Base-by-base conservation (phyloP, 352 stramenopile species). In the Globisporangium heterothallicum region DNA sequence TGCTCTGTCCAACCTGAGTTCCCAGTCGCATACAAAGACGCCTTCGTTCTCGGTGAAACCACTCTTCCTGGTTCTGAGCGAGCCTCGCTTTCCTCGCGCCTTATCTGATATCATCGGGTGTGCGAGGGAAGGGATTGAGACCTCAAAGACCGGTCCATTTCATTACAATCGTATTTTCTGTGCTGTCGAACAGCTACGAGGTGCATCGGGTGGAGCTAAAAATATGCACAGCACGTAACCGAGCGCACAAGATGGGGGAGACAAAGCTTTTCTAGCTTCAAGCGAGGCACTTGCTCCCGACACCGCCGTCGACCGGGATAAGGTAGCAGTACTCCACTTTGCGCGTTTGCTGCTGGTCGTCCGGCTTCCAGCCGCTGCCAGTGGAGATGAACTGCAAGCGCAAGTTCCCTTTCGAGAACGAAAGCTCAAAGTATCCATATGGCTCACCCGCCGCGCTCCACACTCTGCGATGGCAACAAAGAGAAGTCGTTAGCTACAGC, bases 351-450 rank as follows among this genome's bases (percentile, higher is more conserved):
- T 43, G 26, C 24, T 59, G 52, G 26, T 59, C 43, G 43, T 47
- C 43, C 25, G 52, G 32, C 24, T 56, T 45, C 52, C 52, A 59
- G 21, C 52, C 52, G 8, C 12, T 59, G 25, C 52, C 52, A 8
- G 52, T 59, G 13, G 52, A 59, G 52, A 80, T 66, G 42, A 85
- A 86, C 32, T 78, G 66, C 44, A 86, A 41, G 29, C 68, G 70
- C 51, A 85, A 72, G 36, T 82, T 59, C 40, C 72, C 30, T 19
- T 56, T 59, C 13, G 56, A 57, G 47, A 88, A 88, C 14, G 72
- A 86, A 42, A 88, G 54, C 60, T 88, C 74, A 29, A 86, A 84
- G 57, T 81, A 84, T 1, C 74, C 74, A 49, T 88, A 88, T 1
- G 74, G 77, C 0, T 70, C 54, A 42, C 74, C 73, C 13, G 58